Evolutionary conservation across 2,329 filamentous ascomycete genomes (phyloP), one percentile per base, ranked within the genome.

Genomic region (Uncinocarpus reesii): DNA sequence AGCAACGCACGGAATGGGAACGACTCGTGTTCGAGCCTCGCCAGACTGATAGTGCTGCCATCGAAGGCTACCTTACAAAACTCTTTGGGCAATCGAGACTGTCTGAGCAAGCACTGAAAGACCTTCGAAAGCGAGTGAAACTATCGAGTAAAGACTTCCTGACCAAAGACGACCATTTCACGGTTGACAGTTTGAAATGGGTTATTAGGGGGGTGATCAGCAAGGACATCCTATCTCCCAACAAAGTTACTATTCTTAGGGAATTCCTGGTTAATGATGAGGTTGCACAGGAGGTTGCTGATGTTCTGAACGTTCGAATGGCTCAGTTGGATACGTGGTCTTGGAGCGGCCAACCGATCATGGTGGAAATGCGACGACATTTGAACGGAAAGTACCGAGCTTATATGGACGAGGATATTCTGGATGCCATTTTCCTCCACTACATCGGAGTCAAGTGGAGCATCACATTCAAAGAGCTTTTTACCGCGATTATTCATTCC

Each of bases 301-400:
- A 79, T 56, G 75, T 79, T 7, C 61, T 80, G 32, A 79, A 77
- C 50, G 75, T 79, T 69, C 67, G 75, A 37, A 67, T 78, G 37
- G 63, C 67, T 0, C 65, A 70, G 5, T 57, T 79, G 2, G 67
- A 73, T 16, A 71, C 61, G 20, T 80, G 76, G 77, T 57, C 62
- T 10, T 80, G 76, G 75, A 66, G 65, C 13, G 57, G 61, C 1
- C 60, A 63, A 3, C 69, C 65, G 3, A 65, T 77, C 6, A 62
- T 68, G 1, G 56, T 78, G 1, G 66, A 74, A 38, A 71, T 73
- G 65, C 68, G 75, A 29, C 69, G 73, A 6, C 72, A 77, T 44
- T 57, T 79, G 29, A 78, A 77, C 53, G 74, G 75, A 2, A 74
- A 76, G 51, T 81, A 80, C 56, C 68, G 77, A 1, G 72, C 79